Percentiles rank a stretch among this genome's conserved stretches.
Conservation (phyloP, 129 eudicot species). For the Ambrosia trifida region DNA sequence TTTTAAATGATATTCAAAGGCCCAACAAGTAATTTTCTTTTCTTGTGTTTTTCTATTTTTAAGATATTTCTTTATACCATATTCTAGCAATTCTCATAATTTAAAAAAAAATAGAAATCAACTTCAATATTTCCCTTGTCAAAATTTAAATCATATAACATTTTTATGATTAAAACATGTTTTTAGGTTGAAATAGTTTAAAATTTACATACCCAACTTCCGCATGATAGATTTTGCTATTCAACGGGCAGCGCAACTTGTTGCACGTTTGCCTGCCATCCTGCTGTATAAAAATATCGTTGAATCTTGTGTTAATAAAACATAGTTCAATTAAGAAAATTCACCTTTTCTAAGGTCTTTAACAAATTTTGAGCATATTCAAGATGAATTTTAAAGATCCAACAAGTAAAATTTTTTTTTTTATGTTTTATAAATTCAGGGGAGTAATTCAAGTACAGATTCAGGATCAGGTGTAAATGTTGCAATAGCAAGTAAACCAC, state of each 20-base stretch:
- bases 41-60: slow-evolving; percentile 21
- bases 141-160: slow-evolving; percentile 1
- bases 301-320: too few species aligned
- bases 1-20: slow-evolving; percentile 8
- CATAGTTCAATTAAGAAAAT: neutral
- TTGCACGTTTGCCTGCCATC: too few species aligned
- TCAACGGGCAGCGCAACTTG: too few species aligned
- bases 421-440: slow-evolving; percentile 47
- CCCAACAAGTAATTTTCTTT: slow-evolving; percentile 25
- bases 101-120: slow-evolving; percentile 20
- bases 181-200: neutral
- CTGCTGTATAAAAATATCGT: too few species aligned
- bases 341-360: neutral
- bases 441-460: slow-evolving; percentile 58
- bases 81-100: slow-evolving; percentile 18
- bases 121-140: slow-evolving; percentile 26
- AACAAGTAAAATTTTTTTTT: slow-evolving; percentile 26
- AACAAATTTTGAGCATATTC: neutral
- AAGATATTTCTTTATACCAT: slow-evolving; percentile 31
- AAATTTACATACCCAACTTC: too few species aligned
- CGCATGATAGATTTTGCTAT: too few species aligned
- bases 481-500: slow-evolving; percentile 46
- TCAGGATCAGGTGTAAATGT: slow-evolving; percentile 71
- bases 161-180: slow-evolving; percentile 17
- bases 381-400: slow-evolving; percentile 17